These are phyloP conservation scores for Tricholoma hemisulphureum DNA, from an alignment of 768 basidiomycete genomes.

Conservation along the genomic window DNA sequence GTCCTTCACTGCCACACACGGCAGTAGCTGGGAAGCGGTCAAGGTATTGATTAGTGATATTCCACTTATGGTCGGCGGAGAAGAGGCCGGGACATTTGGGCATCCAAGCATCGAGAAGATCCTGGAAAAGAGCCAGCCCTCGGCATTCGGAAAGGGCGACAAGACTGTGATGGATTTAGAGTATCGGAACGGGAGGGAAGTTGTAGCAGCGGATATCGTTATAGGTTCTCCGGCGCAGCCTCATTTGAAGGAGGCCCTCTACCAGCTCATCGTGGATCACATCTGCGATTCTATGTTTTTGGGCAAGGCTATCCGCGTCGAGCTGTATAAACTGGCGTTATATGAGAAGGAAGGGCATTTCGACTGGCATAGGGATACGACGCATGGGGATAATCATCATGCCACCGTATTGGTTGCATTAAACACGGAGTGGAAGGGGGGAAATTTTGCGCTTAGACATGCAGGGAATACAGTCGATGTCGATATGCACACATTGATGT, in stretches of 20 bases:
- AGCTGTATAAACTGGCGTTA: slow-evolving; percentile 18
- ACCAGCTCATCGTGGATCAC: background rate
- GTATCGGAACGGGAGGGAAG: slow-evolving; percentile 15
- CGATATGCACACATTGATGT: slow-evolving; percentile 2
- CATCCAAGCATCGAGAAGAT: slow-evolving; percentile 14
- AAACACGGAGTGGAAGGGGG: slow-evolving; percentile 18
- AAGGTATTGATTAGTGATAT: background rate
- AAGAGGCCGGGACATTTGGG: slow-evolving; percentile 11
- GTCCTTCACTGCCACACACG: background rate
- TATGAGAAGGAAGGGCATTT: slow-evolving; percentile 19
- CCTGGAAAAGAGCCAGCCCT: slow-evolving; percentile 9
- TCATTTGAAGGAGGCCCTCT: background rate
- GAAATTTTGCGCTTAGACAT: slow-evolving; percentile 13
- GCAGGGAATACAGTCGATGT: slow-evolving; percentile 7
- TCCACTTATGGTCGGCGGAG: slow-evolving; percentile 4
- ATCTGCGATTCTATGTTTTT: background rate
- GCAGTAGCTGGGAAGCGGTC: background rate
- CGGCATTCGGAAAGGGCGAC: slow-evolving; percentile 16
- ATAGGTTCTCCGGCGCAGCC: background rate
- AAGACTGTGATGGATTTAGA: slow-evolving; percentile 14
- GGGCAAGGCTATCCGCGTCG: slow-evolving; percentile 1
- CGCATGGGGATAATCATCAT: slow-evolving; percentile 19
- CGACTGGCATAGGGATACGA: slow-evolving; percentile 20
- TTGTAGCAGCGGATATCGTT: slow-evolving; percentile 4
- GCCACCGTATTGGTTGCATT: slow-evolving; percentile 17